Base-by-base conservation (phyloP, 2,329 filamentous ascomycete species). In the Neofusicoccum ribis region DNA sequence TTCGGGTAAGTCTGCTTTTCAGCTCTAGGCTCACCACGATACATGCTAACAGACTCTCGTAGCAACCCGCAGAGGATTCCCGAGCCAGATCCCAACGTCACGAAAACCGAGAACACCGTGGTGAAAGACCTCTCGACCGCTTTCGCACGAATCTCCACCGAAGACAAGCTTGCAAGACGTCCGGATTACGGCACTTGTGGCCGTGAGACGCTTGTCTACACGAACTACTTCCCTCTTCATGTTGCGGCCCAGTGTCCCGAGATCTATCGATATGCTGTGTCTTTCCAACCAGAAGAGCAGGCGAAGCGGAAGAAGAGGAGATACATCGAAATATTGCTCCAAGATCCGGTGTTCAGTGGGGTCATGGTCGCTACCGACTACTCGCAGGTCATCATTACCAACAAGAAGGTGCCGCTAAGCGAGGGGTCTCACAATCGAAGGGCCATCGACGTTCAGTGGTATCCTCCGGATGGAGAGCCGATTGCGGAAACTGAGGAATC, bases 281-380 rank as follows among this genome's bases (percentile, higher is more conserved):
- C 69, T 0, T 70, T 75, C 77, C 68, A 72, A 75, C 14, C 68
- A 80, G 46, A 75, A 70, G 8, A 75, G 77, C n/a, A 77, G 68
- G 73, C 69, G 3, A 80, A 79, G 61, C 77, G 77, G 39, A 84
- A 82, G 72, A 81, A 77, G 41, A 78, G 78, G 47, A 80, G 81
- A 5, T 74, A 86, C 5, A 75, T 87, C 15, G 73, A 82, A 15
- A 70, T 83, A 23, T 69, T 88, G 1, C 56, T 81, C 7, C 60
- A 71, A n/a, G 67, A 71, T 2, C 63, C 69, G 0, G 72, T 73
- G 0, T 79, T 82, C 56, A 20, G 71, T 7, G 70, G 63, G 5
- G 65, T 74, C 0, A 51, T 68, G 1, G 67, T 71, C 47, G 80
- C 79, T 0, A 81, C 76, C 2, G 81, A 82, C 67, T 80, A 77